These are phyloP conservation scores for Pseudocercospora pini-densiflorae DNA, from an alignment of 2,329 filamentous ascomycete genomes.

Conservation along the genomic window DNA sequence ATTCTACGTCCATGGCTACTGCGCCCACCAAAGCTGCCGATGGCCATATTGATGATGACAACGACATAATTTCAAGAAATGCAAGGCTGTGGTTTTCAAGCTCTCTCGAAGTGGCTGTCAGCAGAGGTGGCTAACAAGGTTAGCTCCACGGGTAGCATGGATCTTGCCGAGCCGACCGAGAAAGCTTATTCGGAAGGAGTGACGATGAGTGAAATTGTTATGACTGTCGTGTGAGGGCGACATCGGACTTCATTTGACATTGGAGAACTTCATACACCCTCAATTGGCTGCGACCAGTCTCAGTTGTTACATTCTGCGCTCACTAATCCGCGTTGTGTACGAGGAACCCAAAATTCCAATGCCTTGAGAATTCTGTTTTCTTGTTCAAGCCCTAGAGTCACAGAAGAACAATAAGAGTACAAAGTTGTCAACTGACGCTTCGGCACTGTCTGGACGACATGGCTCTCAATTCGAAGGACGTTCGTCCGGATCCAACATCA, in stretches of 20 bases:
- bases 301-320: neutral
- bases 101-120: neutral
- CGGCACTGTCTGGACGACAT: conserved; percentile 6
- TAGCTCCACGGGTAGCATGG: neutral
- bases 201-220: neutral
- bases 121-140: neutral
- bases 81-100: conserved; percentile 1
- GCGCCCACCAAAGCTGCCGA: conserved; percentile 28
- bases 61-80: neutral
- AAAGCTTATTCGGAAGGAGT: neutral
- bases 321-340: neutral
- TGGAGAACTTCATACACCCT: neutral
- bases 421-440: no score
- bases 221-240: conserved; percentile 12
- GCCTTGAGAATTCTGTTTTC: neutral
- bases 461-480: conserved; percentile 34
- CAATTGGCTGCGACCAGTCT: neutral
- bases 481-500: conserved; percentile 65
- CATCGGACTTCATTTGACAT: conserved; percentile 12
- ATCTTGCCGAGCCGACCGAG: neutral
- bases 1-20: conserved; percentile 23
- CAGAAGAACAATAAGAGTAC: neutral
- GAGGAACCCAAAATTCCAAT: neutral
- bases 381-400: neutral
- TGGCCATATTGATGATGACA: conserved; percentile 20